phyloP scores from a whole-genome alignment of 495 filamentous ascomycete species.

The Penicillium manginii region DNA sequence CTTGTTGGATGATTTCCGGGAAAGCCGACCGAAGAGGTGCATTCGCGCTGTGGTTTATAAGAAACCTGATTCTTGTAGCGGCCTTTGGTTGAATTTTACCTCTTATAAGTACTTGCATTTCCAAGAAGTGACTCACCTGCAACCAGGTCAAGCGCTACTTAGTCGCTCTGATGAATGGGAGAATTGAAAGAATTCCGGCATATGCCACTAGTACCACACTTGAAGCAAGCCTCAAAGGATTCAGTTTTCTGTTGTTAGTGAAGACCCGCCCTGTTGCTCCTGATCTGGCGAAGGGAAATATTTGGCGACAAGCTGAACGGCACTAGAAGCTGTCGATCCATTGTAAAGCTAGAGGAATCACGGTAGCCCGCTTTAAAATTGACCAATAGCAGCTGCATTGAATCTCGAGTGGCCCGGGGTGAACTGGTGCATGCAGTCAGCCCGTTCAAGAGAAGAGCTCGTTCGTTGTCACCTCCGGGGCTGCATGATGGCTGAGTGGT shows the following conservation, averaged over 20 bases:
- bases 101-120: slow-evolving; percentile 1
- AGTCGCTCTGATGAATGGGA: background rate
- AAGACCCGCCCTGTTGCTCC: background rate
- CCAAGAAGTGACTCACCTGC: background rate
- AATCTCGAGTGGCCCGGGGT: background rate
- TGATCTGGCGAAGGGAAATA: background rate
- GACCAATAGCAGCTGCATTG: background rate
- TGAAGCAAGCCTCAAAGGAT: background rate
- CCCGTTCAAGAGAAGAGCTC: background rate
- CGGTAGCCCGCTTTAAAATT: background rate
- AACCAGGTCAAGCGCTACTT: background rate
- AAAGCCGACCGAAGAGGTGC: slow-evolving; percentile 14
- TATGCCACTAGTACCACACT: background rate
- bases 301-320: slow-evolving; percentile 6
- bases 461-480: background rate
- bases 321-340: background rate
- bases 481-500: slow-evolving; percentile 9
- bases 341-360: background rate
- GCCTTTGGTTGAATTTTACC: background rate
- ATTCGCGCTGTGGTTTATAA: background rate
- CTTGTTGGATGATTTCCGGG: slow-evolving; percentile 6
- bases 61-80: background rate
- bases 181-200: background rate
- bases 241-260: background rate
- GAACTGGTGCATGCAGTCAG: background rate